These are phyloP conservation scores for Panicum miliaceum DNA, from an alignment of 176 grass and related monocot genomes.

Conservation along the genomic window DNA sequence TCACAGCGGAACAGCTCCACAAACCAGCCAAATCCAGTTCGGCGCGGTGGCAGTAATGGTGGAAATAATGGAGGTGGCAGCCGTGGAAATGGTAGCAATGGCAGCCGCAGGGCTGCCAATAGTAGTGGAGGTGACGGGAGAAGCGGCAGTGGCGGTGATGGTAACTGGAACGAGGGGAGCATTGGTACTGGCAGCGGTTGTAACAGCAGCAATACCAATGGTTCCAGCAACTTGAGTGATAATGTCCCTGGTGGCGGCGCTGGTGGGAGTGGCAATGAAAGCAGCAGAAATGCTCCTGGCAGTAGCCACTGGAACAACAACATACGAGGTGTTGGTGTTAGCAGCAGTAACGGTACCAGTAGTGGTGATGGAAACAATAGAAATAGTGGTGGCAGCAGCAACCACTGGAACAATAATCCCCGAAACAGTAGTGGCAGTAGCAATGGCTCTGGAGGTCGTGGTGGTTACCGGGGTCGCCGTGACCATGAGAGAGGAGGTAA, in stretches of 20 bases:
- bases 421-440: conserved; percentile 33
- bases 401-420: conserved; percentile 41
- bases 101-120: conserved; percentile 16
- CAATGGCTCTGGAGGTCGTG: conserved; percentile 46
- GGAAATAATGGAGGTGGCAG: conserved; percentile 27
- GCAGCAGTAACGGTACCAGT: conserved; percentile 14
- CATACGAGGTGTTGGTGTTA: conserved; percentile 14
- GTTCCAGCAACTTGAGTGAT: neutral
- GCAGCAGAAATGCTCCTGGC: neutral
- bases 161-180: conserved; percentile 33
- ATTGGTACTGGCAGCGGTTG: conserved; percentile 17
- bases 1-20: conserved; percentile 19
- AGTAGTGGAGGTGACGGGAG: conserved; percentile 39
- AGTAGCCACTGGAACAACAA: conserved; percentile 47
- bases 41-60: conserved; percentile 10
- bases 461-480: conserved; percentile 53
- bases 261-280: conserved; percentile 1
- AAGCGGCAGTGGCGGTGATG: conserved; percentile 41
- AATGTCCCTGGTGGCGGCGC: neutral
- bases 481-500: conserved; percentile 55
- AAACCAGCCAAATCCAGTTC: conserved; percentile 44
- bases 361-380: conserved; percentile 37
- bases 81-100: conserved; percentile 21
- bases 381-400: neutral
- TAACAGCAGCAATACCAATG: conserved; percentile 34